Evolutionary conservation across 2,329 filamentous ascomycete genomes (phyloP).

Genomic region (Fusarium sp.): DNA sequence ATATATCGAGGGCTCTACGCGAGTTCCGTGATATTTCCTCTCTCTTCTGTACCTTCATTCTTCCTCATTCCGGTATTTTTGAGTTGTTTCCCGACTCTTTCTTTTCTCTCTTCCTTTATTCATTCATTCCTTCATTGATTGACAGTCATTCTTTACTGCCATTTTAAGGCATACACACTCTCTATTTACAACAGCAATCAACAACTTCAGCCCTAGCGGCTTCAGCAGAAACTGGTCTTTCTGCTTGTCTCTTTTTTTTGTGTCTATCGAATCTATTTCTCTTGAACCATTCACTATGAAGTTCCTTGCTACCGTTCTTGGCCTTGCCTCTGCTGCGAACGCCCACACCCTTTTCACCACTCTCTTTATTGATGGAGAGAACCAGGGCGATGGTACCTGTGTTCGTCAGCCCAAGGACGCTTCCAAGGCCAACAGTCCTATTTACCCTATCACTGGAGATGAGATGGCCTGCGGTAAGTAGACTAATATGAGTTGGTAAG

Average conservation of each 20-base stretch:
- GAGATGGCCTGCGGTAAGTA: conserved; percentile 80
- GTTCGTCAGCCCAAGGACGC: conserved; percentile 75
- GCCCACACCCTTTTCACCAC: conserved; percentile 77
- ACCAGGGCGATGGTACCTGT: conserved; percentile 80
- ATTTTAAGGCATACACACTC: conserved; percentile 31
- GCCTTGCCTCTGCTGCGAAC: conserved; percentile 57
- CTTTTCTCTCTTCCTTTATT: conserved; percentile 32
- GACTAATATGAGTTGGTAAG: rapidly evolving
- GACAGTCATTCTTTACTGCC: conserved; percentile 41
- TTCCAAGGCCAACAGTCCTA: conserved; percentile 68
- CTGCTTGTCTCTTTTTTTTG: conserved; percentile 24
- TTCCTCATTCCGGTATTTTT: conserved; percentile 41
- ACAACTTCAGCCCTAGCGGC: conserved; percentile 41
- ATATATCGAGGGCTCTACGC: conserved; percentile 44
- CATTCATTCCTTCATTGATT: conserved; percentile 39
- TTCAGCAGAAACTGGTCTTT: conserved; percentile 48
- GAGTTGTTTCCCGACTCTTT: conserved; percentile 33
- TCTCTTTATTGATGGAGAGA: conserved; percentile 72
- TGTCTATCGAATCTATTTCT: conserved; percentile 1
- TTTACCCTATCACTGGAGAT: conserved; percentile 69
- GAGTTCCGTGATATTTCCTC: conserved; percentile 14
- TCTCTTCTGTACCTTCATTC: conserved; percentile 31
- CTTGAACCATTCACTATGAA: conserved; percentile 58
- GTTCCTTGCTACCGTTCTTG: conserved; percentile 52
- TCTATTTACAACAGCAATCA: conserved; percentile 18